Percentiles rank a stretch among this genome's conserved stretches.
phyloP scores from a whole-genome alignment of 345 rosid species.

The Litchi chinensis region DNA sequence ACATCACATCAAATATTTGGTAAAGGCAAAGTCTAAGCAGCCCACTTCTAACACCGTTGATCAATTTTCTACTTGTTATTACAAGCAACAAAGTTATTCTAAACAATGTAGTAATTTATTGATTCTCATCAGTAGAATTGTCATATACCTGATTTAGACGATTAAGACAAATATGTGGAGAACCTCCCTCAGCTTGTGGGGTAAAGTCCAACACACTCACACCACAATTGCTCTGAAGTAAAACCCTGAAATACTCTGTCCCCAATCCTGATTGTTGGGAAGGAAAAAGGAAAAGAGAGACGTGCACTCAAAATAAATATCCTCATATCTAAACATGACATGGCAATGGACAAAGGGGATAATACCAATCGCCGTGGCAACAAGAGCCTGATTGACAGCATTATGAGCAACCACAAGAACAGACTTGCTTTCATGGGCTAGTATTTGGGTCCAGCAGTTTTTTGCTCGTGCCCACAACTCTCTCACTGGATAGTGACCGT shows the following conservation, averaged over 20 bases:
- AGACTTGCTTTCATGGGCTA: conserved; percentile 74
- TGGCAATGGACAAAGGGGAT: conserved; percentile 6
- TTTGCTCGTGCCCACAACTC: conserved; percentile 87
- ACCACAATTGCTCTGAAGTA: conserved; percentile 96
- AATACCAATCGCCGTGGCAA: conserved; percentile 86
- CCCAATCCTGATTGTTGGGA: conserved; percentile 55
- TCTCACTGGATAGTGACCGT: conserved; percentile 87
- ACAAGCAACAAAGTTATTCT: background rate
- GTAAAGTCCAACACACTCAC: conserved; percentile 88
- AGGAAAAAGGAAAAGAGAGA: conserved; percentile 11
- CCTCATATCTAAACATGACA: background rate
- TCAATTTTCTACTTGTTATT: conserved; percentile 9
- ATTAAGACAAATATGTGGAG: conserved; percentile 79
- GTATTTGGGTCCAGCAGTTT: conserved; percentile 67
- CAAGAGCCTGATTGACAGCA: conserved; percentile 92
- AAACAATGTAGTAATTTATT: background rate
- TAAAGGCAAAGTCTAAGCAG: background rate
- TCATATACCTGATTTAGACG: conserved; percentile 79
- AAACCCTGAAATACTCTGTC: conserved; percentile 77
- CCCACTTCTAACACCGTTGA: background rate
- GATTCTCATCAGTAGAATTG: background rate
- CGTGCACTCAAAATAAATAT: conserved; percentile 14
- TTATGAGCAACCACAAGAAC: conserved; percentile 98
- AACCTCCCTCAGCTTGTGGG: conserved; percentile 60
- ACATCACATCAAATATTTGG: background rate